Conservation (phyloP, 345 rosid genomes). For the Citrus sp. region DNA sequence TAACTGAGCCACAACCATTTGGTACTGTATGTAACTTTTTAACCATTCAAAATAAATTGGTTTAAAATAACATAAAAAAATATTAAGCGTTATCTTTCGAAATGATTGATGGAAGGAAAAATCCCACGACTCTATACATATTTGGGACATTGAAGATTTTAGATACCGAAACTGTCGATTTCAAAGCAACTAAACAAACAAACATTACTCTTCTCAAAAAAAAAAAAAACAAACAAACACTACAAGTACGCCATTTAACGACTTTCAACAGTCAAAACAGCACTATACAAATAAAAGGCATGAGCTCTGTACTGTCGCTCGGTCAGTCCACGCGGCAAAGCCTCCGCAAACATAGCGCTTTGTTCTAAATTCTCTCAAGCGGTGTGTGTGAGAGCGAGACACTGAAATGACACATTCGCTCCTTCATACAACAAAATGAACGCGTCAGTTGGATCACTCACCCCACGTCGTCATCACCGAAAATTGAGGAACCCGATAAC, state of each 20-base stretch:
- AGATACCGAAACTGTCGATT: neutral
- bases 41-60: no score
- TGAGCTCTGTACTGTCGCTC: neutral
- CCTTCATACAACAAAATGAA: conserved; percentile 11
- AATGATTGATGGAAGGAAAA: no score
- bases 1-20: no score
- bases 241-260: neutral
- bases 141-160: neutral
- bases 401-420: neutral
- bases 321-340: neutral
- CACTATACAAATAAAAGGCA: neutral
- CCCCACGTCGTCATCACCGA: conserved; percentile 2
- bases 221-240: neutral
- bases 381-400: neutral
- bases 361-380: neutral
- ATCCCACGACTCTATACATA: no score
- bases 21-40: no score
- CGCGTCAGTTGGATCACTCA: conserved; percentile 11
- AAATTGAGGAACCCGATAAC: neutral
- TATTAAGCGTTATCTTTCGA: no score
- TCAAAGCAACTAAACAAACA: neutral
- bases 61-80: no score
- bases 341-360: neutral
- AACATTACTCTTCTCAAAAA: no score
- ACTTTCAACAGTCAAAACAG: neutral